Base-by-base conservation (phyloP, 345 rosid genomes). In the Noccaea bulbosa region DNA sequence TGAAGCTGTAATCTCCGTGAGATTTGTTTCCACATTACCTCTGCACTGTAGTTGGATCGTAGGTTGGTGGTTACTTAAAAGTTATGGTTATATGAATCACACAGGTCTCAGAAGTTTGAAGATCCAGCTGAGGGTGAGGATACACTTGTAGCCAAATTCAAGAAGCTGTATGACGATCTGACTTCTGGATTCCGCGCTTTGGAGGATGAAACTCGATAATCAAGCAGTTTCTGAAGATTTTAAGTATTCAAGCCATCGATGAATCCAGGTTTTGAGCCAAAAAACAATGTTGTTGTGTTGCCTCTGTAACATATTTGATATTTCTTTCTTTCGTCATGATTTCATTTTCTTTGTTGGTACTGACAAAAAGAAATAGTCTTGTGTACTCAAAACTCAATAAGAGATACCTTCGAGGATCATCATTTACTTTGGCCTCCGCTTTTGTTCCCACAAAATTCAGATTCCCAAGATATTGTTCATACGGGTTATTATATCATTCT, bases 41-140 rank as follows among this genome's bases (percentile, higher is more conserved):
- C 2, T 45, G 48, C 49, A 45, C 6, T 14, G 20, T 14, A 14
- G 49, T 14, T 45, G 49, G 20, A 45, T 45, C n/a, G 10, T 45
- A 45, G 20, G 20, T 14, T 45, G 4, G 49, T 45, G 20, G 20
- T 14, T 45, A 2, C 22, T 45, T 44, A 1, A n/a, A 14, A 10
- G 7, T 45, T 45, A 14, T 45, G 20, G 20, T 15, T 14, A 6
- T 7, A 0, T 45, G 49, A 45, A 14, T 45, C 20, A 45, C 49
- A 51, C 88, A 93, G 96, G 81, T 91, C 97, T 55, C 93, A 91
- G 88, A 87, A 89, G 77, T 93, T 91, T 49, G 97, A 91, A 85
- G 97, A 93, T 78, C 97, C 99, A 20, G 96, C 93, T 4, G 97
- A 93, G 81, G 99, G 99, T 54, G 99, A 91, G 79, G 87, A 71